Evolutionary conservation across 2,329 filamentous ascomycete species (phyloP).

Genomic region (Fusarium caatingaense): DNA sequence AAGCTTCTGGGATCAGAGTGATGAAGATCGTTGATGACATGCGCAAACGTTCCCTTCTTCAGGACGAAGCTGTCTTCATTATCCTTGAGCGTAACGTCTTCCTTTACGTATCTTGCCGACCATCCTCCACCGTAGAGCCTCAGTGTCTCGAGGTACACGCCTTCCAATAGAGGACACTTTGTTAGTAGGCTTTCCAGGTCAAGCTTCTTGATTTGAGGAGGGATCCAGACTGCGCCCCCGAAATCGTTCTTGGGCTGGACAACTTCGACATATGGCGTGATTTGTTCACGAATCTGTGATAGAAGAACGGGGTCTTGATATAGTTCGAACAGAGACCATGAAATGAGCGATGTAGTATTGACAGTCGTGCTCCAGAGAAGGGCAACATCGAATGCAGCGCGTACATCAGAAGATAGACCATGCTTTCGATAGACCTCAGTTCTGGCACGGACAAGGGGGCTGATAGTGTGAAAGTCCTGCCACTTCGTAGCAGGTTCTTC

Average conservation of each 20-base stretch:
- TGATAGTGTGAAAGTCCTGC: slow-evolving; percentile 54
- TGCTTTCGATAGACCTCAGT: slow-evolving; percentile 47
- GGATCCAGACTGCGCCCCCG: slow-evolving; percentile 51
- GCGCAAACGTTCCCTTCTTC: slow-evolving; percentile 51
- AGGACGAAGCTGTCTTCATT: slow-evolving; percentile 47
- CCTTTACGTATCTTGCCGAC: slow-evolving; percentile 47
- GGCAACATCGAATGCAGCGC: slow-evolving; percentile 51
- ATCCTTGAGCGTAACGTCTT: slow-evolving; percentile 50
- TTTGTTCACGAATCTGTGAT: slow-evolving; percentile 53
- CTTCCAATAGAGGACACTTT: slow-evolving; percentile 54
- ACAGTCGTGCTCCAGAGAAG: slow-evolving; percentile 55
- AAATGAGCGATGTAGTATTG: slow-evolving; percentile 53
- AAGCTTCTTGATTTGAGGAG: slow-evolving; percentile 49
- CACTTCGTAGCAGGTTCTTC: slow-evolving; percentile 50
- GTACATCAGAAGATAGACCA: slow-evolving; percentile 47
- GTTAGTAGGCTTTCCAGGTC: slow-evolving; percentile 52
- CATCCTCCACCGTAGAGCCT: slow-evolving; percentile 53
- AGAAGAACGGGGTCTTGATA: slow-evolving; percentile 54
- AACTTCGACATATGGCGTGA: slow-evolving; percentile 49
- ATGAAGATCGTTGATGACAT: slow-evolving; percentile 50
- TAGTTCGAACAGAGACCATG: slow-evolving; percentile 58
- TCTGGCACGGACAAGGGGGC: slow-evolving; percentile 49
- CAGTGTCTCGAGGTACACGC: slow-evolving; percentile 55
- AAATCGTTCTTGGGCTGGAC: slow-evolving; percentile 53
- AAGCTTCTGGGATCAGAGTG: slow-evolving; percentile 51